Conservation (phyloP, 208 protist species). For the Trypanosomatidae sp. region DNA sequence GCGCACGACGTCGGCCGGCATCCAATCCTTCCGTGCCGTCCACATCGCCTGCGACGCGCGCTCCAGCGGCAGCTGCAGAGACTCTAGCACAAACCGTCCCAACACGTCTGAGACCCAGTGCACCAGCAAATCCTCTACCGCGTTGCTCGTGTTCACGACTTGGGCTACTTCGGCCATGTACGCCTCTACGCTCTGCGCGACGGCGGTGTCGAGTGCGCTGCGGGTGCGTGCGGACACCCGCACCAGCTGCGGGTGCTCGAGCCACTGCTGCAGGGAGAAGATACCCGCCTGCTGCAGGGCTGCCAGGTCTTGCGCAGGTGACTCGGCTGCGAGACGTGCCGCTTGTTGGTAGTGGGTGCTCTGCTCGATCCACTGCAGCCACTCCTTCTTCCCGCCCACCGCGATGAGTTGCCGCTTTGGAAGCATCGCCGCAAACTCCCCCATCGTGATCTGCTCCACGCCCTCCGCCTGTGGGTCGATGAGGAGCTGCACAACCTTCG, state of each 20-base stretch:
- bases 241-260: constrained; percentile 72
- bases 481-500: constrained; percentile 71
- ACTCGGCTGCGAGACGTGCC: constrained; percentile 56
- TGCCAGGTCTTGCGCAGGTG: constrained; percentile 54
- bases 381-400: constrained; percentile 52
- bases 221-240: constrained; percentile 70
- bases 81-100: constrained; percentile 74
- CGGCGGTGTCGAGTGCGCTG: constrained; percentile 73
- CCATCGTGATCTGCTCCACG: constrained; percentile 71
- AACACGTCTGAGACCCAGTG: constrained; percentile 70
- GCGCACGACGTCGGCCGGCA: constrained; percentile 21
- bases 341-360: constrained; percentile 78
- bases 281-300: constrained; percentile 78
- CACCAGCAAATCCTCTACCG: constrained; percentile 35
- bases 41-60: constrained; percentile 47
- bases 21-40: constrained; percentile 28
- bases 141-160: constrained; percentile 63
- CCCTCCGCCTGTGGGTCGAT: constrained; percentile 66
- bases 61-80: constrained; percentile 55
- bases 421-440: constrained; percentile 77
- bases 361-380: constrained; percentile 74
- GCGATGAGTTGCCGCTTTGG: constrained; percentile 70
- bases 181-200: constrained; percentile 66
- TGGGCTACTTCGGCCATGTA: constrained; percentile 67
- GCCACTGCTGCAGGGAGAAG: constrained; percentile 78